phyloP scores from a whole-genome alignment of 202 grass and related monocot species.

The Hordeum pubiflorum region DNA sequence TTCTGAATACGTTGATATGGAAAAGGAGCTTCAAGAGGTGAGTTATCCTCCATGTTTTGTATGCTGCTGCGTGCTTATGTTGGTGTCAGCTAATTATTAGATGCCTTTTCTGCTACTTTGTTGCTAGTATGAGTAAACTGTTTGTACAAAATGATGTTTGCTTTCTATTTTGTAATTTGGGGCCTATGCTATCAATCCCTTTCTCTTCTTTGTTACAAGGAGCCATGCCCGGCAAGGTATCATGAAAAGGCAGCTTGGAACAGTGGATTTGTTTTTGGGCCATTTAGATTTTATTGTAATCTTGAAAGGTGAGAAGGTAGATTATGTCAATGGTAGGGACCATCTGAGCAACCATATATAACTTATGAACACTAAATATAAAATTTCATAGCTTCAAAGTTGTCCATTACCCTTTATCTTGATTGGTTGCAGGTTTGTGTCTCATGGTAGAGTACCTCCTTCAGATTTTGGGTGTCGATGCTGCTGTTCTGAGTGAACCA shows the following conservation, averaged over 20 bases:
- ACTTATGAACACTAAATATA: constrained; percentile 33
- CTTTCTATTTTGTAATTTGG: constrained; percentile 17
- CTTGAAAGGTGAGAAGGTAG: constrained; percentile 64
- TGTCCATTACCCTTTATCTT: constrained; percentile 83
- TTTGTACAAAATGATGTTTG: constrained; percentile 25
- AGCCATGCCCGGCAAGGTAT: constrained; percentile 48
- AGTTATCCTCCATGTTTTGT: constrained; percentile 25
- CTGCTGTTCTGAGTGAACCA: constrained; percentile 71
- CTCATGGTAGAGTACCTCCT: constrained; percentile 44
- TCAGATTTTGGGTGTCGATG: constrained; percentile 65
- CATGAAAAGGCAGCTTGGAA: constrained; percentile 51
- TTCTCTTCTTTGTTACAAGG: constrained; percentile 71
- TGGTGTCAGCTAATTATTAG: neutral
- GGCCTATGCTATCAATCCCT: constrained; percentile 40
- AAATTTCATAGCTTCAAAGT: constrained; percentile 42
- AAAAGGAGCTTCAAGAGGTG: constrained; percentile 97
- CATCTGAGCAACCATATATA: constrained; percentile 39
- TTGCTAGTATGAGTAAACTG: constrained; percentile 10
- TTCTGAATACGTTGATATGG: constrained; percentile 94
- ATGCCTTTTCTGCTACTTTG: neutral
- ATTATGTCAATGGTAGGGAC: constrained; percentile 47
- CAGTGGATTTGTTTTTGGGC: constrained; percentile 46
- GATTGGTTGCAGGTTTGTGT: constrained; percentile 83
- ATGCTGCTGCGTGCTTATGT: constrained; percentile 2
- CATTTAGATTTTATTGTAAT: constrained; percentile 56